Conservation (phyloP, 148 eudicot genomes). For the Camellia lanceoleosa region DNA sequence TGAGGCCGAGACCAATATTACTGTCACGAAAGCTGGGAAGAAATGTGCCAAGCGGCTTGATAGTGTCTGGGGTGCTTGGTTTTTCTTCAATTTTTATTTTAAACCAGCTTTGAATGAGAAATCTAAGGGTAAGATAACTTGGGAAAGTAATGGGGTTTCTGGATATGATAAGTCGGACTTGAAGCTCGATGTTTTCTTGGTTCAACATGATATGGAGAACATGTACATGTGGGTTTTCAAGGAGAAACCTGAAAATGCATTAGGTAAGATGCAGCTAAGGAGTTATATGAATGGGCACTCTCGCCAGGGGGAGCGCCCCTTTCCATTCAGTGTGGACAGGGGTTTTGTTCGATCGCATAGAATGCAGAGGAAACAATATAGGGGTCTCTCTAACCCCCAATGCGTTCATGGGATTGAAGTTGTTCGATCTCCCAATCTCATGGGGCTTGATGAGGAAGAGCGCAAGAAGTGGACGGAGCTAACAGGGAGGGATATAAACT, state of each 20-base stretch:
- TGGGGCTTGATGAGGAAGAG: constrained; percentile 42
- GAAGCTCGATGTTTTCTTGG: constrained; percentile 66
- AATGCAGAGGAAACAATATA: constrained; percentile 69
- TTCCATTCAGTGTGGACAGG: constrained; percentile 56
- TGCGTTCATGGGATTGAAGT: constrained; percentile 69
- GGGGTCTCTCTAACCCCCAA: constrained; percentile 66
- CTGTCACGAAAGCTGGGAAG: constrained; percentile 50
- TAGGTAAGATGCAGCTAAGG: constrained; percentile 36
- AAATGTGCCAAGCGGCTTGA: constrained; percentile 69
- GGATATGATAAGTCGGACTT: constrained; percentile 64
- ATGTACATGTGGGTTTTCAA: constrained; percentile 46
- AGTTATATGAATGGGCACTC: constrained; percentile 50
- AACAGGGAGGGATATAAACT: constrained; percentile 51
- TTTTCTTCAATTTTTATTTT: constrained; percentile 71
- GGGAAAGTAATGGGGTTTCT: constrained; percentile 52
- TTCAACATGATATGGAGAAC: constrained; percentile 50
- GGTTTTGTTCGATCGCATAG: constrained; percentile 65
- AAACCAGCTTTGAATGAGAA: constrained; percentile 62
- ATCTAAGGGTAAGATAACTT: constrained; percentile 44
- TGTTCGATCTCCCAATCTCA: constrained; percentile 43
- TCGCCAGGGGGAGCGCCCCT: constrained; percentile 58
- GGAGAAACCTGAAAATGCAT: constrained; percentile 32
- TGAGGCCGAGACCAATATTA: constrained; percentile 49
- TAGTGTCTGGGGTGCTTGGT: constrained; percentile 80
- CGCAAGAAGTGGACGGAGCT: constrained; percentile 59